These are phyloP conservation scores for Chalara sp. DNA, from an alignment of 2,329 filamentous ascomycete genomes.

Conservation along the genomic window DNA sequence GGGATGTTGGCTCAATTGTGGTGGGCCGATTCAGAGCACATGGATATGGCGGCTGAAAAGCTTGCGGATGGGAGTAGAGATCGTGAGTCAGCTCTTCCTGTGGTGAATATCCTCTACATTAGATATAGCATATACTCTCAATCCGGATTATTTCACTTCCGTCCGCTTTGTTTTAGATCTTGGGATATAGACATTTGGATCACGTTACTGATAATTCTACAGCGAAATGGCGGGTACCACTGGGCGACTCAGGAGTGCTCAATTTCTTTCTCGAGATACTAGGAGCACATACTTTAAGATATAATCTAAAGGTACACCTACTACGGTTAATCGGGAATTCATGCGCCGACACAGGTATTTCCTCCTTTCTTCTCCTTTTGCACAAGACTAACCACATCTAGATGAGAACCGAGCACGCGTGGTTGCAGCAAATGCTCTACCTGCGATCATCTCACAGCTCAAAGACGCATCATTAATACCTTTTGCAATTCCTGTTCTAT, in stretches of 20 bases:
- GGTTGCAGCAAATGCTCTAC: slow-evolving; percentile 41
- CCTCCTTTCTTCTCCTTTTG: background rate
- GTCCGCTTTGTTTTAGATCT: too few species aligned
- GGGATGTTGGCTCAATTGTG: slow-evolving; percentile 30
- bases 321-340: slow-evolving; percentile 55
- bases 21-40: slow-evolving; percentile 31
- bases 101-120: background rate
- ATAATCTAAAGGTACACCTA: slow-evolving; percentile 44
- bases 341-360: slow-evolving; percentile 50
- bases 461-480: slow-evolving; percentile 39
- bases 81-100: slow-evolving; percentile 33
- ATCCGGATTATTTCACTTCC: too few species aligned
- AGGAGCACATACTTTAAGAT: slow-evolving; percentile 30
- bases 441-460: slow-evolving; percentile 41
- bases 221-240: slow-evolving; percentile 50
- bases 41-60: slow-evolving; percentile 43
- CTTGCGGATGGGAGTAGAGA: slow-evolving; percentile 49
- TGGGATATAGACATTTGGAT: too few species aligned
- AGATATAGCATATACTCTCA: too few species aligned
- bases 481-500: slow-evolving; percentile 52
- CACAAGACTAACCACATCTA: slow-evolving; percentile 16
- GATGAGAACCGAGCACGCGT: slow-evolving; percentile 54
- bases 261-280: slow-evolving; percentile 47
- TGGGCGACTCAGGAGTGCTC: slow-evolving; percentile 52
- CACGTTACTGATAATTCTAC: background rate